Evolutionary conservation across 1,284 basidiomycete genomes (phyloP), one percentile per base, ranked within the genome.

Genomic region (Sporisorium sorghi): DNA sequence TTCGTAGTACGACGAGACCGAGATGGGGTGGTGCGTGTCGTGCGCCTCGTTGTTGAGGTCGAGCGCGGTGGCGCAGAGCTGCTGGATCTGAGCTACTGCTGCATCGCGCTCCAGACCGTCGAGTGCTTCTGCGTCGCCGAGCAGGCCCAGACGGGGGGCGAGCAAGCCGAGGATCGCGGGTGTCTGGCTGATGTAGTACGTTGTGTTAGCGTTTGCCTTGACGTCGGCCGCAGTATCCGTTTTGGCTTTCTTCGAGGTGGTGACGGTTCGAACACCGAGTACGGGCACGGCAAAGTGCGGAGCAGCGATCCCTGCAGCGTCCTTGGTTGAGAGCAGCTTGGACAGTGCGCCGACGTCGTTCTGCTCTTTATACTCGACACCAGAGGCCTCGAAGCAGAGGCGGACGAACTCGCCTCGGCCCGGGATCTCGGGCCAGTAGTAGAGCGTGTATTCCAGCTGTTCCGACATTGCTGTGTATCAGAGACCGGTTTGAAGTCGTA

Each of bases 371-470:
- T 87, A 88, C 11, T 81, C 73, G 17, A 83, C 78, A 2, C 85
- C 85, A 17, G 86, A 84, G 52, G 85, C 84, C 72, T 87, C 87
- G 73, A 88, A 85, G 23, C 85, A 86, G 50, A 88, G 86, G 5
- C 87, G 86, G 49, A 87, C 80, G 70, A 85, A 86, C 62, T 88
- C 87, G 43, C 86, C 87, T 37, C 87, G 85, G 0, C 87, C 87
- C 1, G 87, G 87, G 55, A 87, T 84, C 15, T 24, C 49, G 21
- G 80, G 80, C 81, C 82, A 84, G 77, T 77, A 77, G 46, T 53
- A 60, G 24, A 77, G 57, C 28, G 58, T 65, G 56, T 77, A 77
- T 30, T 67, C 52, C 37, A 63, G 58, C 12, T 21, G 14, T n/a
- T 50, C n/a, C 0, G 70, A 49, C 64, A 67, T 73, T 21, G 14